phyloP scores from a whole-genome alignment of 257 asterid species.

The Solanum sparsipilum region DNA sequence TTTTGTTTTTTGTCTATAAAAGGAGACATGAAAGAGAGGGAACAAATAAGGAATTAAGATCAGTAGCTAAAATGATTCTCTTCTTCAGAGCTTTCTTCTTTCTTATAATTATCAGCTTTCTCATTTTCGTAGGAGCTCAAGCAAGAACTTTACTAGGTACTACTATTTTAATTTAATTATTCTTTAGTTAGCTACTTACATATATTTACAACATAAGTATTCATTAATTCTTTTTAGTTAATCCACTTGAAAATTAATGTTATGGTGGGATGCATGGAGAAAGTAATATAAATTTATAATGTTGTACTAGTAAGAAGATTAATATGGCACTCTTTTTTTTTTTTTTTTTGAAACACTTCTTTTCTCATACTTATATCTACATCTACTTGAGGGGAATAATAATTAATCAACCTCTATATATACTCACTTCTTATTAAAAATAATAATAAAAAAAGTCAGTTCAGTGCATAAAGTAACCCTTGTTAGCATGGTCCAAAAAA shows the following conservation, averaged over 20 bases:
- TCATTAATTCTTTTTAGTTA: too few species aligned
- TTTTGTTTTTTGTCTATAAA: neutral
- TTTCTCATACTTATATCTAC: neutral
- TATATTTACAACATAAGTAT: neutral
- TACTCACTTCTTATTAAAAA: too few species aligned
- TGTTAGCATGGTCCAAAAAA: too few species aligned
- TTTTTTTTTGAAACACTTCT: neutral
- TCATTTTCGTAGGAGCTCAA: neutral
- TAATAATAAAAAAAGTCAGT: too few species aligned
- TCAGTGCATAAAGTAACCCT: too few species aligned
- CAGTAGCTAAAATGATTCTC: neutral
- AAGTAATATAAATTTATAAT: neutral
- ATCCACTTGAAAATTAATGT: neutral
- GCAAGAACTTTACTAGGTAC: conserved; percentile 19
- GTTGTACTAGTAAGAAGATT: neutral
- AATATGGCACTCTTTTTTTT: neutral
- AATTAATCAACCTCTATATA: too few species aligned
- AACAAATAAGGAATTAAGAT: neutral
- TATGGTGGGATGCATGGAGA: neutral
- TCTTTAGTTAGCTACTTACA: neutral
- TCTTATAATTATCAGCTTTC: neutral
- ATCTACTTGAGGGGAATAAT: neutral
- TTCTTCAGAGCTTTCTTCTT: neutral
- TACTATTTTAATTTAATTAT: neutral
- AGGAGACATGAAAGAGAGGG: neutral